Conservation (phyloP, 495 filamentous ascomycete species). For the Tuber melanosporum region DNA sequence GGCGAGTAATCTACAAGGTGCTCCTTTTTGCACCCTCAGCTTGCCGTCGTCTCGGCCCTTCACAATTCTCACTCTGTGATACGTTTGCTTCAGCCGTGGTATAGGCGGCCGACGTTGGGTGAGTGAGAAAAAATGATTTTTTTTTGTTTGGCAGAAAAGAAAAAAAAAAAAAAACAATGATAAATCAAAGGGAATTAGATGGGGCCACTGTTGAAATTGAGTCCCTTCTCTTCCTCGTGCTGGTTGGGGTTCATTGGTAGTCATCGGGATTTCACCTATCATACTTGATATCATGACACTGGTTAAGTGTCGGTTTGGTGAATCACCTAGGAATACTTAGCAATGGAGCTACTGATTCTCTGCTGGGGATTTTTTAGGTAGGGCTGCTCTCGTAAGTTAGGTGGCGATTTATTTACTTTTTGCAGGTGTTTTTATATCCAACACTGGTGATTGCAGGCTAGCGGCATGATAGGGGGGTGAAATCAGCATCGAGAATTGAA, state of each 20-base stretch:
- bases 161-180: not conserved
- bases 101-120: not conserved
- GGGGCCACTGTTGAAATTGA: not conserved
- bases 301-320: not conserved
- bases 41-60: not conserved
- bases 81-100: not conserved
- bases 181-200: not conserved
- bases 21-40: not conserved
- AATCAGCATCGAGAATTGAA: not conserved
- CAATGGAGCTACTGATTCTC: not conserved
- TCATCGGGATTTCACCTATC: not conserved
- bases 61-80: not conserved
- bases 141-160: no score
- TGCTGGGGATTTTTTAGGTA: not conserved
- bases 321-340: not conserved
- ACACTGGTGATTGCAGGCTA: not conserved
- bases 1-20: not conserved
- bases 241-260: not conserved
- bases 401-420: not conserved
- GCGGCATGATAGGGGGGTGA: not conserved
- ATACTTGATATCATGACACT: not conserved
- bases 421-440: not conserved
- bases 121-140: not conserved
- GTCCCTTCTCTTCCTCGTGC: not conserved
- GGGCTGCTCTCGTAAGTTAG: not conserved